Evolutionary conservation across 2,329 filamentous ascomycete genomes (phyloP).

Genomic region (Cadophora sp.): DNA sequence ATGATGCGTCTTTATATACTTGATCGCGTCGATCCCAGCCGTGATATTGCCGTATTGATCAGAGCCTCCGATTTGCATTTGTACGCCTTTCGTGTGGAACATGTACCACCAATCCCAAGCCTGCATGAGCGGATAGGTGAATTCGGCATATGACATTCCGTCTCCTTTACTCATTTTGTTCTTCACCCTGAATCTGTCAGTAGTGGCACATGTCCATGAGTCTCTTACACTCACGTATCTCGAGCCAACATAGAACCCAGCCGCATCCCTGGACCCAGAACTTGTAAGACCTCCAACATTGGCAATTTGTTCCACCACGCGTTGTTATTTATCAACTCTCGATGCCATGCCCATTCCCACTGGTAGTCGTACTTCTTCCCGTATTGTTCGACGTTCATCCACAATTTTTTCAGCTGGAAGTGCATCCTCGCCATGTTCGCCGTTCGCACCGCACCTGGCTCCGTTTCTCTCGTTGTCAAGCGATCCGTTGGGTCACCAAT

Average conservation of each 20-base stretch:
- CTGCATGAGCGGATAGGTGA: slow-evolving; percentile 91
- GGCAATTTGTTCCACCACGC: slow-evolving; percentile 78
- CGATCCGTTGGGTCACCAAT: slow-evolving; percentile 82
- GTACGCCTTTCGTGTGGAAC: slow-evolving; percentile 70
- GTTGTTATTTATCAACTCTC: slow-evolving; percentile 80
- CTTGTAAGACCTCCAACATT: slow-evolving; percentile 76
- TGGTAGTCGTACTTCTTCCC: slow-evolving; percentile 70
- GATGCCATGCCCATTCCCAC: slow-evolving; percentile 70
- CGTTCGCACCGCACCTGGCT: slow-evolving; percentile 58
- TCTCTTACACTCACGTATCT: slow-evolving; percentile 72
- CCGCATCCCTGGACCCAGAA: slow-evolving; percentile 75
- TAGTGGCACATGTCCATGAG: neutral
- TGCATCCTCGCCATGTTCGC: slow-evolving; percentile 74
- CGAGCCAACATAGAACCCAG: slow-evolving; percentile 87
- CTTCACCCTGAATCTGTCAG: slow-evolving; percentile 63
- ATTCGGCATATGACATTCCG: slow-evolving; percentile 94
- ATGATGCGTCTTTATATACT: slow-evolving; percentile 69
- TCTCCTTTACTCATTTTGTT: slow-evolving; percentile 83
- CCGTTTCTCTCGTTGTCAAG: slow-evolving; percentile 63
- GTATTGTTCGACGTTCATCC: slow-evolving; percentile 73
- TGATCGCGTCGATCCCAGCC: slow-evolving; percentile 85
- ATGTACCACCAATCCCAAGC: slow-evolving; percentile 97
- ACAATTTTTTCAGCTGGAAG: slow-evolving; percentile 74
- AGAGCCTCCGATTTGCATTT: slow-evolving; percentile 91
- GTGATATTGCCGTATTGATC: slow-evolving; percentile 98